Evolutionary conservation across 1,284 basidiomycete genomes (phyloP).

Genomic region (Cystobasidiaceae sp.): DNA sequence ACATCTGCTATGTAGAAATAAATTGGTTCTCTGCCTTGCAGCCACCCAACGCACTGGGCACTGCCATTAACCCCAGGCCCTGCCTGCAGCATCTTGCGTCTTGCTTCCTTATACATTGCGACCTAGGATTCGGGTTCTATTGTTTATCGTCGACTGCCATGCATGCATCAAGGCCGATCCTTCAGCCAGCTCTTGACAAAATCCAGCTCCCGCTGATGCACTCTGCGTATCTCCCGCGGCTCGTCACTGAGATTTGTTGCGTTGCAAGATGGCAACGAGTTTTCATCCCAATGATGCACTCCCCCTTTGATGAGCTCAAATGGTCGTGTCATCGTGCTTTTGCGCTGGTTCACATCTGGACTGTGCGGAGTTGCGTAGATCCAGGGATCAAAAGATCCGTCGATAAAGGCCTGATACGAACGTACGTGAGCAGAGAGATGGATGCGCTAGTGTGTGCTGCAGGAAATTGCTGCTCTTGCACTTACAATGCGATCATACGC

Average conservation of each 20-base stretch:
- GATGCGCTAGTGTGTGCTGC: constrained; percentile 26
- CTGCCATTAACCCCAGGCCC: too few relatives aligned
- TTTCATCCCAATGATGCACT: constrained; percentile 83
- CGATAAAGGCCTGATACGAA: constrained; percentile 38
- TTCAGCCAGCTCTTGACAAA: constrained; percentile 79
- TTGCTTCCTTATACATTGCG: too few relatives aligned
- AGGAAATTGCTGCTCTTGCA: neutral
- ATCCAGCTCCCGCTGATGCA: constrained; percentile 71
- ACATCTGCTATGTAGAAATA: too few relatives aligned
- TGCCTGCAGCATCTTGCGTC: too few relatives aligned
- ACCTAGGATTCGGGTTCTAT: too few relatives aligned
- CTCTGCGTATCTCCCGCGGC: constrained; percentile 69
- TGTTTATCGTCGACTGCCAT: neutral
- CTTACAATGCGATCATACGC: constrained; percentile 29
- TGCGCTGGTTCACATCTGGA: constrained; percentile 45
- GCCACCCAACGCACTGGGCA: too few relatives aligned
- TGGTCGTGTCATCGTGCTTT: constrained; percentile 35
- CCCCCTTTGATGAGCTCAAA: constrained; percentile 53
- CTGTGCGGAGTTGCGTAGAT: constrained; percentile 63
- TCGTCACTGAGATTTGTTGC: constrained; percentile 51
- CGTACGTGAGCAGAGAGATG: constrained; percentile 36
- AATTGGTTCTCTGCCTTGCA: too few relatives aligned
- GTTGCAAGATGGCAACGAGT: constrained; percentile 57
- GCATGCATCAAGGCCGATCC: too few relatives aligned
- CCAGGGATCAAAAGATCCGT: constrained; percentile 41